phyloP scores from a whole-genome alignment of 2,329 filamentous ascomycete species.

The Colletotrichum musae region DNA sequence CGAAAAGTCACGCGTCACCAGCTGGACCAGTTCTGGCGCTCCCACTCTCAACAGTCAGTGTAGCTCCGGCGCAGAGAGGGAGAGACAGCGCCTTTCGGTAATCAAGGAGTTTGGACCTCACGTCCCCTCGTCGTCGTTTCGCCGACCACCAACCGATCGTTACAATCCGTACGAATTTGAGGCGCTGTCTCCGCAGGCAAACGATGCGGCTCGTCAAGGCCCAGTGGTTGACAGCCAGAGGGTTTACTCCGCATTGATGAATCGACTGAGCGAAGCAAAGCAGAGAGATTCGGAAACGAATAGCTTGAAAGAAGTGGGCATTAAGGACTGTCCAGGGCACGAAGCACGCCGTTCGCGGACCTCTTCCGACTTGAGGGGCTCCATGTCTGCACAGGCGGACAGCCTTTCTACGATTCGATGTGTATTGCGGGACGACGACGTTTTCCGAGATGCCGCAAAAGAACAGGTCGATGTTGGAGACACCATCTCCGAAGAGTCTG shows the following conservation, averaged over 20 bases:
- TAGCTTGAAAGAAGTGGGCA: not conserved
- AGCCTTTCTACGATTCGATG: conserved; percentile 47
- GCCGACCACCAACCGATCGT: conserved; percentile 45
- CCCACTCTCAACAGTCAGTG: conserved; percentile 65
- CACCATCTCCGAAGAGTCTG: not conserved
- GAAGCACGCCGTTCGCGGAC: not conserved
- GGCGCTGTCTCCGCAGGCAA: not conserved
- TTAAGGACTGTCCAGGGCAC: not conserved
- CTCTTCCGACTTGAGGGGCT: not conserved
- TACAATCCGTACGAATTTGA: conserved; percentile 39
- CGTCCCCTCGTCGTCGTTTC: conserved; percentile 56
- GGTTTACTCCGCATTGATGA: conserved; percentile 76
- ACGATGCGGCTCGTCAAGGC: conserved; percentile 38
- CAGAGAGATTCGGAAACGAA: not conserved
- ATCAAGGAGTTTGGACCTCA: conserved; percentile 71
- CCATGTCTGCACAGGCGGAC: not conserved
- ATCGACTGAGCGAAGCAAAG: conserved; percentile 61
- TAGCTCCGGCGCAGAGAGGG: conserved; percentile 56
- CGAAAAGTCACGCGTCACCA: conserved; percentile 77
- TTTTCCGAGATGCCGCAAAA: conserved; percentile 46
- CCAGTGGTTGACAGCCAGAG: conserved; percentile 67
- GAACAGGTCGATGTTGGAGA: not conserved
- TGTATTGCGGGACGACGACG: conserved; percentile 51
- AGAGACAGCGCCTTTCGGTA: conserved; percentile 72
- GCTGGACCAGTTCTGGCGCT: conserved; percentile 77